A percentile compares a stretch with the other conserved stretches of the same genome.
Conservation (phyloP, 2,329 filamentous ascomycete species). For the Talaromyces verruculosus region DNA sequence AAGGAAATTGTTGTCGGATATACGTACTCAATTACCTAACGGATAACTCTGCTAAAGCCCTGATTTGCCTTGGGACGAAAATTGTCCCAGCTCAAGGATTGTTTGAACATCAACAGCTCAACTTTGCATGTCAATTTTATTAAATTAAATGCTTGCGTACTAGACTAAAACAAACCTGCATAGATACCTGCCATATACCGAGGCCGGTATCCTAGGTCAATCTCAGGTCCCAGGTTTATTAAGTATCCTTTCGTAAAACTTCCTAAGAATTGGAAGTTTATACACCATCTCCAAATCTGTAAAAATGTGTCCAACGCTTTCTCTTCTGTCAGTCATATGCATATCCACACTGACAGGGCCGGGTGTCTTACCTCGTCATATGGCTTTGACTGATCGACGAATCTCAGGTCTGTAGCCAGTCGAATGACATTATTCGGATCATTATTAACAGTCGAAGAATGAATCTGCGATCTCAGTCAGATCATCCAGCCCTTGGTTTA, state of each 20-base stretch:
- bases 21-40: not conserved
- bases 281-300: not conserved
- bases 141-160: not conserved
- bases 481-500: not conserved
- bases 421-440: slow-evolving; percentile 54
- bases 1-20: not conserved
- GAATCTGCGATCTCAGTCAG: slow-evolving; percentile 46
- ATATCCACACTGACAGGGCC: not conserved
- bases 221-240: not conserved
- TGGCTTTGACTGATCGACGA: slow-evolving; percentile 53
- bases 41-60: not conserved
- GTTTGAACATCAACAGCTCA: not conserved
- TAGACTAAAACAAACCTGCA: not conserved
- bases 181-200: not conserved
- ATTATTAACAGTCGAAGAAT: slow-evolving; percentile 58
- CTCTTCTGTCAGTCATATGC: not conserved
- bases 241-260: not conserved
- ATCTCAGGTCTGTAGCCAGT: slow-evolving; percentile 58
- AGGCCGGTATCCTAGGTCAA: not conserved
- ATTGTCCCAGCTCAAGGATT: not conserved
- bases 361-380: slow-evolving; percentile 46
- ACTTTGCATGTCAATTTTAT: not conserved
- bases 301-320: slow-evolving; percentile 9
- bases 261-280: not conserved
- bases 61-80: not conserved